Evolutionary conservation across 257 asterid genomes (phyloP).

Genomic region (Primulina tabacum): DNA sequence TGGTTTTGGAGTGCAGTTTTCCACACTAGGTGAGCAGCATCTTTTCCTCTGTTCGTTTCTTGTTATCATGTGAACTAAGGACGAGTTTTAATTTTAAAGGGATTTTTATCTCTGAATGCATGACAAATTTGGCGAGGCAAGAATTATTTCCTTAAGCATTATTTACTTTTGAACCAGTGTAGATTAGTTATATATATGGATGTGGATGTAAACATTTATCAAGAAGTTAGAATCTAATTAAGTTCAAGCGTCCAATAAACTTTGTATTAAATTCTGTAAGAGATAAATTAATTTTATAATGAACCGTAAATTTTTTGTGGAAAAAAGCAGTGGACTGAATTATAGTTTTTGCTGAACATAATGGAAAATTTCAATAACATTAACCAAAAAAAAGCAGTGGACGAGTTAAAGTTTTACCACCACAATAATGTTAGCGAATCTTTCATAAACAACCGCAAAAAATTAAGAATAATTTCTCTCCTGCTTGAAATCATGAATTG

Average conservation of each 20-base stretch:
- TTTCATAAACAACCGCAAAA: not conserved
- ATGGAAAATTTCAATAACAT: too few relatives aligned
- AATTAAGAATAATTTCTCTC: not conserved
- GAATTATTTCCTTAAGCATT: not conserved
- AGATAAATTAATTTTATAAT: too few relatives aligned
- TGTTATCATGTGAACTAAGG: not conserved
- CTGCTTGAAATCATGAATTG: not conserved
- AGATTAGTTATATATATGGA: not conserved
- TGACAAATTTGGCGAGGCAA: not conserved
- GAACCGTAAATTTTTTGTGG: not conserved
- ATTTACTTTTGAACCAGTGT: not conserved
- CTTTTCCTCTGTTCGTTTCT: not conserved
- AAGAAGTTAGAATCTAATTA: not conserved
- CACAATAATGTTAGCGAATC: not conserved
- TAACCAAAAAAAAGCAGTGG: not conserved
- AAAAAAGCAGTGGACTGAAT: not conserved
- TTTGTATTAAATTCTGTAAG: not conserved
- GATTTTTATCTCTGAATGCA: not conserved
- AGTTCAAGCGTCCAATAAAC: too few relatives aligned
- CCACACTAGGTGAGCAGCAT: constrained; percentile 64
- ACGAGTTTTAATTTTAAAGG: not conserved
- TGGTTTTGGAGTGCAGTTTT: constrained; percentile 89
- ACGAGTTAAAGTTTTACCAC: not conserved
- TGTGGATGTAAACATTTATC: too few relatives aligned
- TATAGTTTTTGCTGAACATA: not conserved